Base-by-base conservation (phyloP, 805 yeast genomes). In the Yamadazyma sp. region DNA sequence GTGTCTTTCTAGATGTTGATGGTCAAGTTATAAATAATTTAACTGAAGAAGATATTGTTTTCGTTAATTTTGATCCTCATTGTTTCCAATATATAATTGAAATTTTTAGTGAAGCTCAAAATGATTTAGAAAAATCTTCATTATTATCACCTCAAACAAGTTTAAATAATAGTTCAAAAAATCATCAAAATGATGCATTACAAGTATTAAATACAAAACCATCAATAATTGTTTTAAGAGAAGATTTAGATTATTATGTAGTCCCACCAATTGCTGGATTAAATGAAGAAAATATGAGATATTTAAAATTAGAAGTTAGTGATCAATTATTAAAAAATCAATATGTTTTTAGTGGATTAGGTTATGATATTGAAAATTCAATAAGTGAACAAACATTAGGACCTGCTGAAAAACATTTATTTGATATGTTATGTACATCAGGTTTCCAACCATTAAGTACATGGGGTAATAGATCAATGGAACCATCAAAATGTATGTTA, bases 401-500 rank as follows among this genome's bases (percentile, higher is more conserved):
- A 6, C 82, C 95, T 11, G 98, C 98, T 1, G 98, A 93, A 58
- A 91, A 85, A 58, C 98, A 91, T 58, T 70, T 93, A 30, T 75
- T 86, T 63, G 97, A 88, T 44, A 93, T 93, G 98, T 72, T 93
- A 36, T 88, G 96, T 50, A 73, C 91, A 0, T 82, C 95, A 0
- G 98, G 98, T 1, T 86, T 88, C 45, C 58, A 65, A 3, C 60
- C 73, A 9, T 67, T 68, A 14, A 86, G 84, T 20, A 49, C 58
- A 11, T 93, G 98, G 98, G 97, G 96, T 4, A 81, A 80, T 52
- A 70, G 98, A 43, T 78, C 86, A n/a, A 71, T 82, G 47, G 97
- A 89, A 55, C 91, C 94, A 1, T 78, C 79, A 39, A 84, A 84
- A 52, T 82, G 97, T 9, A 91, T 87, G n/a, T 73, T 93, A 29